A percentile compares a stretch with the other conserved stretches of the same genome.
These are phyloP conservation scores for Hirschfeldia incana DNA, from an alignment of 345 rosid species.

Conservation along the genomic window DNA sequence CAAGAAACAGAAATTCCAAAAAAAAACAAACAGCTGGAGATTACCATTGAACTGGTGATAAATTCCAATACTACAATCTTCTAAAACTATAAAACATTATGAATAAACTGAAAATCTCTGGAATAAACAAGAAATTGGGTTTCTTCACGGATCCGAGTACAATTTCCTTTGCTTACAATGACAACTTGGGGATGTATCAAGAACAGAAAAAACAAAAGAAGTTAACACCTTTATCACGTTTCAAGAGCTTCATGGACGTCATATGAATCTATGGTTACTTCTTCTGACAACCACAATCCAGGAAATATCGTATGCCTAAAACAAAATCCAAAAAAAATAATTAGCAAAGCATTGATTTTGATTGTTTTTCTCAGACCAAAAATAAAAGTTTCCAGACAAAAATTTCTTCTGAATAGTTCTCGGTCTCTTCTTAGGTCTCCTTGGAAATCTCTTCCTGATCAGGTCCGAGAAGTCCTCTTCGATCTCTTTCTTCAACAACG, in stretches of 20 bases:
- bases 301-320: conserved; percentile 31
- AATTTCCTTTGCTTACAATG: background rate
- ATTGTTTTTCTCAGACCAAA: background rate
- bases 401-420: conserved; percentile 31
- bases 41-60: conserved; percentile 22
- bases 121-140: background rate
- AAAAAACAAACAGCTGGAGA: conserved; percentile 11
- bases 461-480: conserved; percentile 20
- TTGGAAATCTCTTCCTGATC: conserved; percentile 25
- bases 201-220: conserved; percentile 15
- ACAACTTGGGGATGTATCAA: conserved; percentile 21
- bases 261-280: conserved; percentile 25
- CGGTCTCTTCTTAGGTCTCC: background rate
- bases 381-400: background rate
- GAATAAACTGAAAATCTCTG: background rate
- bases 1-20: background rate
- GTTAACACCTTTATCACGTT: conserved; percentile 22
- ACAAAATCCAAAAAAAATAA: background rate
- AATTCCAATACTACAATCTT: conserved; percentile 21
- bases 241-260: conserved; percentile 14
- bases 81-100: conserved; percentile 8
- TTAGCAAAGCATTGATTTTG: background rate
- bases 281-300: conserved; percentile 35
- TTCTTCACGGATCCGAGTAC: background rate
- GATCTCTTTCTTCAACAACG: conserved; percentile 31